Base-by-base conservation (phyloP, 257 asterid genomes). In the Echites panduratus region DNA sequence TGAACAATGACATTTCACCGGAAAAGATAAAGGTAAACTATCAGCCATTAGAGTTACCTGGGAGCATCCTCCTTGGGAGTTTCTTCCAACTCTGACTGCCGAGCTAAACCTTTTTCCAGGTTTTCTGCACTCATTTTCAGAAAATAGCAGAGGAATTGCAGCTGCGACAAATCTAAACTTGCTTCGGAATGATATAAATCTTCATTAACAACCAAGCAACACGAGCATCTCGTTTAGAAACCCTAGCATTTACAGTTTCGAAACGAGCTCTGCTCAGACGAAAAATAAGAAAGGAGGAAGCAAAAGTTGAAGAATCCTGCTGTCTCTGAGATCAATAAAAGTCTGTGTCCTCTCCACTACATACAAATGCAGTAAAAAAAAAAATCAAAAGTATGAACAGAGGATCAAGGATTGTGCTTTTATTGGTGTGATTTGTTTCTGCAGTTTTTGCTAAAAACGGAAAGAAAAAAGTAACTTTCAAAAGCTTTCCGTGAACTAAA, bases 111-210 rank as follows among this genome's bases (percentile, higher is more conserved):
- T 29, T 16, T n/a, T 66, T 22, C 69, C 27, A 44, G 59, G 49
- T 53, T 53, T 54, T 76, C 75, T 10, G 49, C 10, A 10, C 79
- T 52, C 79, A 76, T 70, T 29, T 38, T 17, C 59, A 7, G 20
- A 44, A 27, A 72, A 27, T 26, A 16, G 48, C 16, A 44, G 13
- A 45, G 43, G 7, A 72, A 57, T 24, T 45, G 41, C 16, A 32
- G 26, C 41, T 13, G 7, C 44, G 6, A 58, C 56, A 41, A 57
- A 62, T 41, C 45, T 17, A 69, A 1, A 17, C 61, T 17, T 47
- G 59, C 24, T 27, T 68, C 72, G 2, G 58, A 68, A 24, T 68
- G 27, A 47, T 3, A 68, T 3, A 29, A 49, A 69, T 11, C 47
- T 7, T 69, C 73, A 69, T 27, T 41, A 48, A 22, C 73, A 6